Base-by-base conservation (phyloP, 1,284 basidiomycete species). In the Mycena sp. region DNA sequence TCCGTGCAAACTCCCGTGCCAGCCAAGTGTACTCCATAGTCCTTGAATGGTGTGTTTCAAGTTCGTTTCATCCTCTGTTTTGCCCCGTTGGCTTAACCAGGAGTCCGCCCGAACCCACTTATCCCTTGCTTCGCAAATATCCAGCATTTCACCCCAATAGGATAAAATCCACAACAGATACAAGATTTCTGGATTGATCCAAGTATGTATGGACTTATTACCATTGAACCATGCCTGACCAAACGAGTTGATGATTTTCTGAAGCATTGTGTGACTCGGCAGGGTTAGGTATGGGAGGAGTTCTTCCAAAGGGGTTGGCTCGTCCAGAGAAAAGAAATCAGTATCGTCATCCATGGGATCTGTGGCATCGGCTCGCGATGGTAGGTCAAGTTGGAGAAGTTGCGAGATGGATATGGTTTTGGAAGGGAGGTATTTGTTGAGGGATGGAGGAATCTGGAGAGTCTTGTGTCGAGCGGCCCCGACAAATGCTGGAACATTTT, bases 161-260 rank as follows among this genome's bases (percentile, higher is more conserved):
- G 37, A 40, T 6, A 61, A 21, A 19, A 43, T 16, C 51, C 52
- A 54, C n/a, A 61, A 61, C 4, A 45, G 58, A 11, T 23, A 48
- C 4, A 11, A n/a, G 7, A 61, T 26, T 1, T 41, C 37, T 6
- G 58, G 52, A 41, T 61, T 46, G 6, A 41, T 16, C 19, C 19
- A 32, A 7, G 38, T 48, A 16, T 35, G 38, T 7, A 59, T 19
- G 6, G 49, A 59, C 43, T 50, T 32, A 12, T 44, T 58, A 6
- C 56, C 50, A 23, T 60, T 43, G 11, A 53, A 53, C 43, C 49
- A 61, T 1, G 51, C 58, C 30, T 55, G 58, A 23, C 52, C 51
- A 19, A 61, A 41, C 1, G 44, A 19, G 6, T 23, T 26, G 17
- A 50, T 14, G 12, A 49, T 16, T 6, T 32, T 17, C 6, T 21